A percentile compares a stretch with the other conserved stretches of the same genome.
phyloP scores from a whole-genome alignment of 352 stramenopile genomes.

The Peronospora destructor region DNA sequence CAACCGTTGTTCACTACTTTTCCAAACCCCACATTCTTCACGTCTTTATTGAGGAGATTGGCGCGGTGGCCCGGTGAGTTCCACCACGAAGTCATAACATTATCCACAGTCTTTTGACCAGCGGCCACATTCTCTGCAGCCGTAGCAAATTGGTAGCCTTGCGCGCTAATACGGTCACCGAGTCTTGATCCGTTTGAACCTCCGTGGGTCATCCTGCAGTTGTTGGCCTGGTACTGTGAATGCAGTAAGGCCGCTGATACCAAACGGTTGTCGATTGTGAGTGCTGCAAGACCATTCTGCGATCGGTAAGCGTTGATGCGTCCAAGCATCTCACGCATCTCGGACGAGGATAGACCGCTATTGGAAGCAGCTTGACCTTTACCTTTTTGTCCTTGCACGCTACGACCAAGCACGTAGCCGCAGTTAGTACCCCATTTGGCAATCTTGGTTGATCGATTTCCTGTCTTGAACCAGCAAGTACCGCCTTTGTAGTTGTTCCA shows the following conservation, averaged over 20 bases:
- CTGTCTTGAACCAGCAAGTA: constrained; percentile 39
- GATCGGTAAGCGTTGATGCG: constrained; percentile 42
- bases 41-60: constrained; percentile 33
- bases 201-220: constrained; percentile 37
- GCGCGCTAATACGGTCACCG: constrained; percentile 26
- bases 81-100: constrained; percentile 47
- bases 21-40: constrained; percentile 29
- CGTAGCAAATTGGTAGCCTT: constrained; percentile 32
- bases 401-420: constrained; percentile 30
- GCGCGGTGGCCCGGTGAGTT: constrained; percentile 39
- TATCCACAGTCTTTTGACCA: constrained; percentile 30
- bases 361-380: constrained; percentile 10
- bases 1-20: constrained; percentile 20
- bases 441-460: constrained; percentile 11
- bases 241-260: constrained; percentile 29
- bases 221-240: constrained; percentile 37
- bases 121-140: constrained; percentile 47
- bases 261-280: constrained; percentile 37
- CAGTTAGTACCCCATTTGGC: constrained; percentile 29
- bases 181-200: constrained; percentile 30
- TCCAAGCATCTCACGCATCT: constrained; percentile 37
- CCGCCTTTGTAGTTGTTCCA: constrained; percentile 34
- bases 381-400: constrained; percentile 7
- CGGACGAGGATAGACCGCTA: constrained; percentile 27
- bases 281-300: constrained; percentile 23